These are phyloP conservation scores for Agaricales sp. DNA, from an alignment of 1,284 basidiomycete genomes.

Conservation along the genomic window DNA sequence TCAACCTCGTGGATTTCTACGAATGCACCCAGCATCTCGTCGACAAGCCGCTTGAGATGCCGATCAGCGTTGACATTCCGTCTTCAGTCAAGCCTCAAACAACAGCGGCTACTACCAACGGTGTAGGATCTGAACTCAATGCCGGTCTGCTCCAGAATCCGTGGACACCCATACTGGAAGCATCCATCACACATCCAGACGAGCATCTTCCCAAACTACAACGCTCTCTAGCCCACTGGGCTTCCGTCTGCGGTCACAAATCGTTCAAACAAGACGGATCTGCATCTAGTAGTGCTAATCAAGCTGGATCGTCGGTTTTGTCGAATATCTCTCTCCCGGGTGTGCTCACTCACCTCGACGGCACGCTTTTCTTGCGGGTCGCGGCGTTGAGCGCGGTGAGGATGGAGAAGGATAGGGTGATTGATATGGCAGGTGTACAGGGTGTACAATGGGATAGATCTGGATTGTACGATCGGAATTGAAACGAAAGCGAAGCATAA, in stretches of 20 bases:
- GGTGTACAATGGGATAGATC: background rate
- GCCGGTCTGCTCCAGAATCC: too few relatives aligned
- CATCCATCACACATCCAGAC: slow-evolving; percentile 36
- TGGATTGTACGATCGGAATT: background rate
- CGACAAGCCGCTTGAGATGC: slow-evolving; percentile 17
- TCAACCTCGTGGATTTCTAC: slow-evolving; percentile 33
- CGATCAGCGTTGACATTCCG: slow-evolving; percentile 18
- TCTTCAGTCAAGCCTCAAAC: slow-evolving; percentile 4
- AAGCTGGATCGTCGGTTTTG: too few relatives aligned
- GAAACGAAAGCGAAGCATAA: too few relatives aligned
- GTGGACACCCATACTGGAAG: slow-evolving; percentile 42
- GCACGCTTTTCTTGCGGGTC: slow-evolving; percentile 41
- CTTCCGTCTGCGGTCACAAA: slow-evolving; percentile 29
- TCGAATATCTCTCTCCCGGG: slow-evolving; percentile 29
- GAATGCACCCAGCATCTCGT: slow-evolving; percentile 16
- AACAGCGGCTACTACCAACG: slow-evolving; percentile 7
- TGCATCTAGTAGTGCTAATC: too few relatives aligned
- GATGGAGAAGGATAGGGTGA: background rate
- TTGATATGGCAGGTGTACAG: background rate
- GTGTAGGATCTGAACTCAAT: slow-evolving; percentile 21
- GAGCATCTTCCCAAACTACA: slow-evolving; percentile 51
- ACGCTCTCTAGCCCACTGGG: slow-evolving; percentile 41
- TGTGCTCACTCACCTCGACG: slow-evolving; percentile 38
- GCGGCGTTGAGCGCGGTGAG: slow-evolving; percentile 31
- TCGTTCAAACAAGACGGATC: slow-evolving; percentile 21